These are phyloP conservation scores for Calonectria leucothoes DNA, from an alignment of 2,329 filamentous ascomycete genomes.

Conservation along the genomic window DNA sequence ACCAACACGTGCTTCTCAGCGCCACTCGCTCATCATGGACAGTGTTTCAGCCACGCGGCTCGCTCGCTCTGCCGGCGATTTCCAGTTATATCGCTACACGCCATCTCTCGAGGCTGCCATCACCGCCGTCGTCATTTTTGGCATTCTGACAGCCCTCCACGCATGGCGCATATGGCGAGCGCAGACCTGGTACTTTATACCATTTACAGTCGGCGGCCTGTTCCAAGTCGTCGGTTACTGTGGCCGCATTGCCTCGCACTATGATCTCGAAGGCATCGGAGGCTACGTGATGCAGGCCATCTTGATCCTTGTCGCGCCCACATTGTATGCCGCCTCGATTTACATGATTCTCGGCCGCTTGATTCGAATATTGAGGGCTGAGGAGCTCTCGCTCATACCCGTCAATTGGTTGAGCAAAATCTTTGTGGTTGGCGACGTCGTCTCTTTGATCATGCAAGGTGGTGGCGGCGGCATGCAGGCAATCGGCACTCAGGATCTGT, in stretches of 20 bases:
- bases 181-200: conserved; percentile 62
- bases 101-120: conserved; percentile 58
- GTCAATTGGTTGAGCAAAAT: conserved; percentile 61
- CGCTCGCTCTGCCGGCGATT: not conserved
- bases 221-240: conserved; percentile 58
- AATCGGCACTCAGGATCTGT: conserved; percentile 37
- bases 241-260: conserved; percentile 14
- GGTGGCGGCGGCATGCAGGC: conserved; percentile 51
- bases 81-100: conserved; percentile 36
- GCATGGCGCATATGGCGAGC: conserved; percentile 56
- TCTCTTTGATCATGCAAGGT: conserved; percentile 64
- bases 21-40: not conserved
- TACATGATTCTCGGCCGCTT: conserved; percentile 63
- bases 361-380: conserved; percentile 51
- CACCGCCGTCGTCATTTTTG: conserved; percentile 50
- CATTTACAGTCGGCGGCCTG: conserved; percentile 59
- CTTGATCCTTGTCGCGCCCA: conserved; percentile 58
- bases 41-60: not conserved
- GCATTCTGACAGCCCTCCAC: conserved; percentile 56
- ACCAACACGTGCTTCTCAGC: not conserved
- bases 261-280: not conserved
- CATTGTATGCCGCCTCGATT: conserved; percentile 61
- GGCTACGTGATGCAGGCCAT: conserved; percentile 50
- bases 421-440: conserved; percentile 66
- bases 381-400: conserved; percentile 47